Percentiles rank a stretch among this genome's conserved stretches.
phyloP scores from a whole-genome alignment of 1,284 basidiomycete species.

The Rhodotorula mucilaginosa region DNA sequence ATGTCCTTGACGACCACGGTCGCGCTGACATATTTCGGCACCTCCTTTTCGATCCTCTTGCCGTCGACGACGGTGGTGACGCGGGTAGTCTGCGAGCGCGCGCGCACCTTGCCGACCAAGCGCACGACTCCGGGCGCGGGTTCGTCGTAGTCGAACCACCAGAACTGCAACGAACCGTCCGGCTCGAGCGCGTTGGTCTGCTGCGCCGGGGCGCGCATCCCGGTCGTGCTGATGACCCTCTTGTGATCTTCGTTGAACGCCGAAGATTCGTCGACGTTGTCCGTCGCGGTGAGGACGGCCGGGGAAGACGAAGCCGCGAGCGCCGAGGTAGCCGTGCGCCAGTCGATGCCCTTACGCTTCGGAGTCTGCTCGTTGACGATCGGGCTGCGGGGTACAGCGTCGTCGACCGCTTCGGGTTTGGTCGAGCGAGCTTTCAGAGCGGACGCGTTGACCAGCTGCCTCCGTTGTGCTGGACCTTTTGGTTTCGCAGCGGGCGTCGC shows the following conservation, averaged over 20 bases:
- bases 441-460: constrained; percentile 50
- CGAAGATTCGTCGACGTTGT: constrained; percentile 20
- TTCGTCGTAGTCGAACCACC: constrained; percentile 90
- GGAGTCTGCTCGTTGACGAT: constrained; percentile 70
- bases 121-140: constrained; percentile 66
- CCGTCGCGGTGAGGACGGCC: constrained; percentile 53
- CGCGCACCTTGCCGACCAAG: constrained; percentile 83
- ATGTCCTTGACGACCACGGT: constrained; percentile 83
- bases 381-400: constrained; percentile 24
- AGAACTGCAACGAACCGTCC: constrained; percentile 82
- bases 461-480: constrained; percentile 44
- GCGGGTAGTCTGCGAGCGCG: constrained; percentile 58
- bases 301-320: constrained; percentile 26
- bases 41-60: constrained; percentile 37
- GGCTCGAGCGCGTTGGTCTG: constrained; percentile 62
- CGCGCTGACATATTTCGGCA: constrained; percentile 72
- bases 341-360: constrained; percentile 39
- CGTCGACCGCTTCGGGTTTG: constrained; percentile 34
- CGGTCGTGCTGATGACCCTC: constrained; percentile 20
- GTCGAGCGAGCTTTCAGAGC: constrained; percentile 10
- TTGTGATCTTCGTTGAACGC: constrained; percentile 28
- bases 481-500: constrained; percentile 39
- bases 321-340: constrained; percentile 32
- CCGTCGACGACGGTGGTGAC: constrained; percentile 35
- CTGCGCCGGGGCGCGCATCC: constrained; percentile 17